A percentile compares a stretch with the other conserved stretches of the same genome.
phyloP scores from a whole-genome alignment of 352 stramenopile genomes.

The Peronosclerospora sorghi region DNA sequence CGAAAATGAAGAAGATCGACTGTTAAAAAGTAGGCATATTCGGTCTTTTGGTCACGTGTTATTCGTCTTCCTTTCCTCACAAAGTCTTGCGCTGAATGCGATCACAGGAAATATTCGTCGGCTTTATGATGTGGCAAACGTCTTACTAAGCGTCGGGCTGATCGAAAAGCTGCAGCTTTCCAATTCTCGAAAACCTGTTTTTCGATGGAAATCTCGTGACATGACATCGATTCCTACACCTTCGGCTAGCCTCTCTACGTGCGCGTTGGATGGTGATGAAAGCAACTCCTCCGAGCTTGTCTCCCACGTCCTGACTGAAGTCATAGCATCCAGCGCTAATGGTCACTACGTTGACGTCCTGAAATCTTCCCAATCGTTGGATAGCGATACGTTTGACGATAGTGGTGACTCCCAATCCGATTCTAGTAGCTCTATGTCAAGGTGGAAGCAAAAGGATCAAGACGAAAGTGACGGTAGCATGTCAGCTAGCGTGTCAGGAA shows the following conservation, averaged over 20 bases:
- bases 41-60: background rate
- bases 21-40: conserved; percentile 62
- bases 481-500: conserved; percentile 19
- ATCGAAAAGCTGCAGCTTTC: conserved; percentile 85
- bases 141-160: conserved; percentile 88
- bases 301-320: background rate
- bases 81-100: background rate
- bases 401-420: conserved; percentile 48
- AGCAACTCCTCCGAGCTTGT: conserved; percentile 1
- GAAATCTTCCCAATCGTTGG: conserved; percentile 49
- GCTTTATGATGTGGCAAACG: conserved; percentile 97
- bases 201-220: conserved; percentile 58
- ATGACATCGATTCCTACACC: background rate
- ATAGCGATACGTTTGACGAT: conserved; percentile 51
- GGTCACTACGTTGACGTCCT: conserved; percentile 16
- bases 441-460: conserved; percentile 34
- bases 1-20: conserved; percentile 58
- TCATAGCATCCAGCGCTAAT: conserved; percentile 7
- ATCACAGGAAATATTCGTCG: conserved; percentile 88
- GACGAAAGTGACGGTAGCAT: conserved; percentile 17
- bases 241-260: background rate
- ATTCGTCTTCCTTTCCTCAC: conserved; percentile 2
- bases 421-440: conserved; percentile 20
- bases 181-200: conserved; percentile 73
- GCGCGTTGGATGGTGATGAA: background rate